phyloP scores from a whole-genome alignment of 208 protist species.

The Trypanosoma melophagium region DNA sequence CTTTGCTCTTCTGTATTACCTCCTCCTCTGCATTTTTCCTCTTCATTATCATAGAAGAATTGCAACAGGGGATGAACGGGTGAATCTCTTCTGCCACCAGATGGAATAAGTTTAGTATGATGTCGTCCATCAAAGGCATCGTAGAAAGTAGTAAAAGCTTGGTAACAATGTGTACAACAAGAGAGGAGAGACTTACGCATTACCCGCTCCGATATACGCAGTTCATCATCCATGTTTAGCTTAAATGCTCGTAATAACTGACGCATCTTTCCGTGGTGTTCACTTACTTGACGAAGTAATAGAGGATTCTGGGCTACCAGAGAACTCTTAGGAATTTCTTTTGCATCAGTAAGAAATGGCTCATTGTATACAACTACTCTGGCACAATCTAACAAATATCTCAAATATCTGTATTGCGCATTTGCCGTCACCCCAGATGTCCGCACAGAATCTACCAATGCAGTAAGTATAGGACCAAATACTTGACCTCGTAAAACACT shows the following conservation, averaged over 20 bases:
- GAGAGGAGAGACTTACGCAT: background rate
- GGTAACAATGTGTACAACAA: conserved; percentile 18
- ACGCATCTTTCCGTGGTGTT: conserved; percentile 7
- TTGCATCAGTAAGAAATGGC: conserved; percentile 12
- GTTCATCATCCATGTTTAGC: conserved; percentile 9
- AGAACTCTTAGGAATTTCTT: conserved; percentile 6
- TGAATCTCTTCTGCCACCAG: background rate
- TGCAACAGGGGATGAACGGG: conserved; percentile 19
- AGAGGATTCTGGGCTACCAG: conserved; percentile 9
- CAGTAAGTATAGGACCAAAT: conserved; percentile 15
- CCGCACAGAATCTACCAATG: conserved; percentile 16
- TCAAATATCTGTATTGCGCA: conserved; percentile 22
- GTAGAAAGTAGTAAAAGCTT: conserved; percentile 20
- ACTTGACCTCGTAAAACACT: conserved; percentile 16
- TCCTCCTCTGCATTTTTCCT: background rate
- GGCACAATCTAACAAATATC: conserved; percentile 5
- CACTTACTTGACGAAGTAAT: conserved; percentile 15
- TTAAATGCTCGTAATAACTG: conserved; percentile 7
- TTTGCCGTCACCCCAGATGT: conserved; percentile 1
- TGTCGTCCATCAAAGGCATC: conserved; percentile 24
- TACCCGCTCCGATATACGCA: conserved; percentile 11
- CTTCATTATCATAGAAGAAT: conserved; percentile 4
- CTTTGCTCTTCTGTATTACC: background rate
- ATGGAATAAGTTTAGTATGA: conserved; percentile 5
- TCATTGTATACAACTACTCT: conserved; percentile 18